Conservation (phyloP, 352 stramenopile genomes). For the Phytophthora nicotianae region DNA sequence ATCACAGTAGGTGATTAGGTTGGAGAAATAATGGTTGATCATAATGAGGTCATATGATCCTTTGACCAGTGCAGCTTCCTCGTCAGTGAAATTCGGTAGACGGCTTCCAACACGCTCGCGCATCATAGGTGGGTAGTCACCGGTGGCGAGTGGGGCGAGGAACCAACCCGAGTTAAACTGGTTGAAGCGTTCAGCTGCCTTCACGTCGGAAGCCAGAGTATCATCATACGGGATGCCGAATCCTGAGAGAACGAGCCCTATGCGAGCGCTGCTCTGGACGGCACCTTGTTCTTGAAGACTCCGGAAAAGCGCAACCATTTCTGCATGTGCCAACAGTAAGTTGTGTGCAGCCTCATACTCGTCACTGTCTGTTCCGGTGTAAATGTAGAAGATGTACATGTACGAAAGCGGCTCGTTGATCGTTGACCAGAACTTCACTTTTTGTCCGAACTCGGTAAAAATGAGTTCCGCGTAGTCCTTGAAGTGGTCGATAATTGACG, state of each 20-base stretch:
- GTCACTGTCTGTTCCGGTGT: conserved; percentile 34
- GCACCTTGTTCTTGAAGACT: conserved; percentile 55
- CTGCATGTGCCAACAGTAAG: conserved; percentile 90
- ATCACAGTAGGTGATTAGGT: conserved; percentile 56
- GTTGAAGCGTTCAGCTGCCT: conserved; percentile 81
- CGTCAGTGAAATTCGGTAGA: conserved; percentile 88
- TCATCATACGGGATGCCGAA: conserved; percentile 79
- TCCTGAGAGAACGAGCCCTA: conserved; percentile 93
- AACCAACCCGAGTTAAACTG: conserved; percentile 93
- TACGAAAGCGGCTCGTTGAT: conserved; percentile 94
- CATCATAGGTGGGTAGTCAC: conserved; percentile 94
- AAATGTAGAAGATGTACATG: conserved; percentile 85
- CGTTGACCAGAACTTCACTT: conserved; percentile 94
- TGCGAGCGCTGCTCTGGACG: conserved; percentile 57
- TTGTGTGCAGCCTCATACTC: conserved; percentile 84
- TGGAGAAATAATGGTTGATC: conserved; percentile 94
- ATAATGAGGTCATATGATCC: conserved; percentile 94
- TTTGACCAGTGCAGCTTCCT: conserved; percentile 75
- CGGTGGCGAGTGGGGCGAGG: conserved; percentile 84
- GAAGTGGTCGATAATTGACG: conserved; percentile 69
- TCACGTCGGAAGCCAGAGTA: conserved; percentile 39
- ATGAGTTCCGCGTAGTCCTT: conserved; percentile 90
- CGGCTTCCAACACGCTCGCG: conserved; percentile 68
- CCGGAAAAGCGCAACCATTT: conserved; percentile 86
- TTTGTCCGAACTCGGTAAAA: conserved; percentile 90